phyloP scores from a whole-genome alignment of 148 eudicot species.

The Oxyria digyna region DNA sequence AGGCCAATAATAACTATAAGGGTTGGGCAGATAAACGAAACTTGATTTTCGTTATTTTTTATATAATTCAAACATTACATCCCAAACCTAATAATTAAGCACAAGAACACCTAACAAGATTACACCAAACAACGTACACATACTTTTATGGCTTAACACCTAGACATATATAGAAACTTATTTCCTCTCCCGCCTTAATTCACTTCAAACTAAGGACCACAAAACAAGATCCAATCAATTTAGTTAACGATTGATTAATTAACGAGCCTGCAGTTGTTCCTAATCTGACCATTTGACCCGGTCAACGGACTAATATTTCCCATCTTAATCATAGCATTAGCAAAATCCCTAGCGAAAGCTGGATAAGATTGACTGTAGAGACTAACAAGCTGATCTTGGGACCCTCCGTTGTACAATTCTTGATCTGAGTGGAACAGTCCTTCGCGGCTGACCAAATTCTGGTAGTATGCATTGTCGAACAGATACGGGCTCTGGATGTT shows the following conservation, averaged over 20 bases:
- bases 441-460: constrained; percentile 15
- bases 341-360: constrained; percentile 32
- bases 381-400: constrained; percentile 23
- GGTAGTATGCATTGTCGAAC: constrained; percentile 31
- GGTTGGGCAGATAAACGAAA: no score
- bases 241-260: constrained; percentile 12
- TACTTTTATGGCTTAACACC: no score
- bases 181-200: no score
- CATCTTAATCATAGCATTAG: constrained; percentile 39
- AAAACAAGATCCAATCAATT: no score
- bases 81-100: no score
- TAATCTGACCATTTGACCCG: constrained; percentile 37
- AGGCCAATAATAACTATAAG: no score
- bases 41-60: no score
- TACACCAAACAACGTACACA: no score
- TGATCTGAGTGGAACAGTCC: constrained; percentile 55
- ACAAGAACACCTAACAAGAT: no score
- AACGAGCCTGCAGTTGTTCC: constrained; percentile 30
- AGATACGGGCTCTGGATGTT: constrained; percentile 19
- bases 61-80: no score
- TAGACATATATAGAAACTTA: no score
- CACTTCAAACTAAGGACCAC: no score
- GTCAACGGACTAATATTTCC: constrained; percentile 39
- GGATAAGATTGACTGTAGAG: constrained; percentile 16
- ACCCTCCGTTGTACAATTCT: constrained; percentile 39